A percentile compares a stretch with the other conserved stretches of the same genome.
These are phyloP conservation scores for Phytophthora citricola DNA, from an alignment of 352 stramenopile genomes.

Conservation along the genomic window DNA sequence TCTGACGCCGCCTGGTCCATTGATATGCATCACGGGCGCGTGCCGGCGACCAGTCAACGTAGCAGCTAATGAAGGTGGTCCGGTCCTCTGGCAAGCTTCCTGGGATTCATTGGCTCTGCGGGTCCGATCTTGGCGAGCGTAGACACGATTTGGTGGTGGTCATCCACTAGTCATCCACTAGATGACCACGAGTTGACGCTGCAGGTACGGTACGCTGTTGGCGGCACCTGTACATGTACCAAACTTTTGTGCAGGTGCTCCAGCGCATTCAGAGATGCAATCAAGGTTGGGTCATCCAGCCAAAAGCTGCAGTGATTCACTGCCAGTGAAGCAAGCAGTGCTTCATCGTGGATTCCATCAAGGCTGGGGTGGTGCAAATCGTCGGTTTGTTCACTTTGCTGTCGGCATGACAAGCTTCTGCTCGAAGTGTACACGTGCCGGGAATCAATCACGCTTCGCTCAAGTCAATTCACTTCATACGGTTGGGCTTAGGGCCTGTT, in stretches of 20 bases:
- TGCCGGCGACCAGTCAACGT: conserved; percentile 21
- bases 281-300: neutral
- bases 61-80: neutral
- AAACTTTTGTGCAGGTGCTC: too few species aligned
- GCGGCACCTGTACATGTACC: too few species aligned
- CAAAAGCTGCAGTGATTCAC: neutral
- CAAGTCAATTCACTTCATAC: conserved; percentile 5
- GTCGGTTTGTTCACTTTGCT: conserved; percentile 1
- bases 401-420: neutral
- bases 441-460: conserved; percentile 6
- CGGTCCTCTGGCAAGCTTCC: conserved; percentile 4
- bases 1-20: conserved; percentile 4
- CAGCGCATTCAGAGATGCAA: neutral
- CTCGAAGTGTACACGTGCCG: conserved; percentile 8
- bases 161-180: neutral
- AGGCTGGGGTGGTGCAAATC: too few species aligned
- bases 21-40: conserved; percentile 15
- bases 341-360: too few species aligned
- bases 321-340: too few species aligned
- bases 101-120: conserved; percentile 12
- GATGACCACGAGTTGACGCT: conserved; percentile 8
- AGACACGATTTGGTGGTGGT: conserved; percentile 7
- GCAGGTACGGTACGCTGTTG: too few species aligned
- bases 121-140: neutral
- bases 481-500: too few species aligned